A percentile compares a stretch with the other conserved stretches of the same genome.
phyloP scores from a whole-genome alignment of 169 alveolate species.

The Cryptosporidium felis region DNA sequence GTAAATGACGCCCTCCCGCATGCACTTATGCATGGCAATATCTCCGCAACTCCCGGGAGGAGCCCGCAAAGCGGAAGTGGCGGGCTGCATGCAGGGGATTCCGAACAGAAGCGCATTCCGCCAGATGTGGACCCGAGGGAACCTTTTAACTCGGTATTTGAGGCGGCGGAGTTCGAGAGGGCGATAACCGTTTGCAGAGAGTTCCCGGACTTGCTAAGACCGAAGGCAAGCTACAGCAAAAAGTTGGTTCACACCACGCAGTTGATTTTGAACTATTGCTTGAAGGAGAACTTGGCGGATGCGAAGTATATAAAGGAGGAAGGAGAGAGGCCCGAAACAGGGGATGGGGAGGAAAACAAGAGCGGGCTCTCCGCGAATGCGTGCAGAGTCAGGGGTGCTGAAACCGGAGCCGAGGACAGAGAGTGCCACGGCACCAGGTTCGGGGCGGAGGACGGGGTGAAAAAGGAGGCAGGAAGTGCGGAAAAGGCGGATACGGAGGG shows the following conservation, averaged over 20 bases:
- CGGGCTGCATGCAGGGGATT: not conserved
- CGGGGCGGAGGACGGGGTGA: too few species aligned
- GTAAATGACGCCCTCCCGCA: slow-evolving; percentile 10
- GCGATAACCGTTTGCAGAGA: slow-evolving; percentile 49
- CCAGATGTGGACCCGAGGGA: slow-evolving; percentile 50
- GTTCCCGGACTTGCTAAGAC: slow-evolving; percentile 31
- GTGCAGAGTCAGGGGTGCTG: too few species aligned
- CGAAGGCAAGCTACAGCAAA: slow-evolving; percentile 27
- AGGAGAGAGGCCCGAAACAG: not conserved
- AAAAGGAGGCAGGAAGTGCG: too few species aligned
- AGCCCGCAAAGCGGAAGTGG: slow-evolving; percentile 5
- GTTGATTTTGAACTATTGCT: slow-evolving; percentile 25
- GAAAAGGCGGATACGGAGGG: not conserved
- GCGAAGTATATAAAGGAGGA: not conserved
- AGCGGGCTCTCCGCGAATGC: too few species aligned
- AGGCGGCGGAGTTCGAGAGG: slow-evolving; percentile 13
- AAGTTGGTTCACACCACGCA: slow-evolving; percentile 6
- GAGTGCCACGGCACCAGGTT: not conserved
- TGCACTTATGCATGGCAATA: not conserved
- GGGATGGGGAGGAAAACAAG: not conserved
- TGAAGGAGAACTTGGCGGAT: not conserved
- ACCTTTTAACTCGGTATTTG: slow-evolving; percentile 61
- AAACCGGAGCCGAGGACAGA: not conserved
- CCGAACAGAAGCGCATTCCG: not conserved
- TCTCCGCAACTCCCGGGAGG: not conserved